phyloP scores from a whole-genome alignment of 176 grass and related monocot species.

The Bromus sterilis region DNA sequence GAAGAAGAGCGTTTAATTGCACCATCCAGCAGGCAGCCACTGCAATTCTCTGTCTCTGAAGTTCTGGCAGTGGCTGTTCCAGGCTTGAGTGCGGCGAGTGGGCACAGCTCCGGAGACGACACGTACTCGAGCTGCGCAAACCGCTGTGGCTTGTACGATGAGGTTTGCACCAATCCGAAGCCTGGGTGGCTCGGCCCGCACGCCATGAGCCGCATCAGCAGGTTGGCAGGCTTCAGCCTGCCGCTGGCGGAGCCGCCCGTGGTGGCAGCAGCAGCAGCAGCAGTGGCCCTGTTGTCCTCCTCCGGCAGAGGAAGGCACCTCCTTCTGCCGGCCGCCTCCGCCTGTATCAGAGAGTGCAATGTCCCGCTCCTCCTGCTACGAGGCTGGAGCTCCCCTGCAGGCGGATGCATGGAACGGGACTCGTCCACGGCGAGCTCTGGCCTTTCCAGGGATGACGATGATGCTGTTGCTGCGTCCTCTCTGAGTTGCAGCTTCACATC shows the following conservation, averaged over 20 bases:
- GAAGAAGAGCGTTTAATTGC: conserved; percentile 17
- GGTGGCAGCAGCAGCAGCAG: neutral
- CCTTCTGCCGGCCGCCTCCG: conserved; percentile 46
- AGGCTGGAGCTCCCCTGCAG: neutral
- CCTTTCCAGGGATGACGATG: neutral
- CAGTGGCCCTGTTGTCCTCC: conserved; percentile 22
- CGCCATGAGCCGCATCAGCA: conserved; percentile 60
- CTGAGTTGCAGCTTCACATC: neutral
- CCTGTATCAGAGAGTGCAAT: conserved; percentile 69
- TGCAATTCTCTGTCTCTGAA: conserved; percentile 34
- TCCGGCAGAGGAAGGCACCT: conserved; percentile 14
- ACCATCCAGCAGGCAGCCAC: conserved; percentile 8
- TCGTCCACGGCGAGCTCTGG: conserved; percentile 11
- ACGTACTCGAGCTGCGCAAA: conserved; percentile 26
- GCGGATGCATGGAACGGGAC: neutral
- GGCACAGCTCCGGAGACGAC: conserved; percentile 42
- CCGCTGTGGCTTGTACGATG: conserved; percentile 22
- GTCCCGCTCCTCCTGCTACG: conserved; percentile 32
- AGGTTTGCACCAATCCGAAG: conserved; percentile 31
- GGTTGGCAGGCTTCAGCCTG: conserved; percentile 61
- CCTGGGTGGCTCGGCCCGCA: conserved; percentile 51
- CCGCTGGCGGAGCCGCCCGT: conserved; percentile 2
- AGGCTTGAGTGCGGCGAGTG: conserved; percentile 20
- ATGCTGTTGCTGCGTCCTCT: neutral
- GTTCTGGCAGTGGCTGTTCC: conserved; percentile 9